These are phyloP conservation scores for Globisporangium spiculum DNA, from an alignment of 352 stramenopile species.

Conservation along the genomic window DNA sequence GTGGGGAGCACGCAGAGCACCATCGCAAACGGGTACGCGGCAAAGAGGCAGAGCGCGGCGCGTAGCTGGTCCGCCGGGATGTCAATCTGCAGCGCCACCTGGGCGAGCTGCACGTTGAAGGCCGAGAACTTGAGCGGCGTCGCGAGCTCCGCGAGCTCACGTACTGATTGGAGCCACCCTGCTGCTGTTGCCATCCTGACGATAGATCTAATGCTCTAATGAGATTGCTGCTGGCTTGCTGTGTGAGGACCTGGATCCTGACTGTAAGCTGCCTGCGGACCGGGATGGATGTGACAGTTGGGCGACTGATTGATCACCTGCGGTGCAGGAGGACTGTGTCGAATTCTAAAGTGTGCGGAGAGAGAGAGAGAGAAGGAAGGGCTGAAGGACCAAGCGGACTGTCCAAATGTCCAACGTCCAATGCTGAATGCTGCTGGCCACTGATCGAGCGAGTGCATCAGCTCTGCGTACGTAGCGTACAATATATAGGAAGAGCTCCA, in stretches of 20 bases:
- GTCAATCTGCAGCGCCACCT: constrained; percentile 30
- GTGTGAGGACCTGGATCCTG: background rate
- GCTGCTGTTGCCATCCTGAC: constrained; percentile 4
- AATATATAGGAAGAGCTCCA: background rate
- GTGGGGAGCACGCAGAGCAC: constrained; percentile 87
- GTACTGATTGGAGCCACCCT: constrained; percentile 11
- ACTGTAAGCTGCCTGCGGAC: background rate
- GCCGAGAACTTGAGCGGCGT: constrained; percentile 52
- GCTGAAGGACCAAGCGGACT: background rate
- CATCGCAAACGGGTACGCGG: constrained; percentile 91
- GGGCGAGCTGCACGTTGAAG: constrained; percentile 44
- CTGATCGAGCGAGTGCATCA: background rate
- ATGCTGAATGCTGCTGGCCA: background rate
- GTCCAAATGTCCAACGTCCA: background rate
- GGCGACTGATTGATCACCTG: background rate
- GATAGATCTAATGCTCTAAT: background rate
- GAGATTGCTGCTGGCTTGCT: background rate
- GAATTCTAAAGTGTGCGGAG: background rate
- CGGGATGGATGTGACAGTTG: background rate
- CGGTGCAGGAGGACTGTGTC: background rate
- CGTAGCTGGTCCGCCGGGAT: constrained; percentile 62
- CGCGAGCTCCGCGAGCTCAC: constrained; percentile 25
- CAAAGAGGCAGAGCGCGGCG: constrained; percentile 89
- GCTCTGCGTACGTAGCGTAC: background rate
- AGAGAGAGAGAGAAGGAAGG: background rate